Evolutionary conservation across 108 stramenopile genomes (phyloP), one percentile per base, ranked within the genome.

Genomic region (Chaetoceros tenuissimus): DNA sequence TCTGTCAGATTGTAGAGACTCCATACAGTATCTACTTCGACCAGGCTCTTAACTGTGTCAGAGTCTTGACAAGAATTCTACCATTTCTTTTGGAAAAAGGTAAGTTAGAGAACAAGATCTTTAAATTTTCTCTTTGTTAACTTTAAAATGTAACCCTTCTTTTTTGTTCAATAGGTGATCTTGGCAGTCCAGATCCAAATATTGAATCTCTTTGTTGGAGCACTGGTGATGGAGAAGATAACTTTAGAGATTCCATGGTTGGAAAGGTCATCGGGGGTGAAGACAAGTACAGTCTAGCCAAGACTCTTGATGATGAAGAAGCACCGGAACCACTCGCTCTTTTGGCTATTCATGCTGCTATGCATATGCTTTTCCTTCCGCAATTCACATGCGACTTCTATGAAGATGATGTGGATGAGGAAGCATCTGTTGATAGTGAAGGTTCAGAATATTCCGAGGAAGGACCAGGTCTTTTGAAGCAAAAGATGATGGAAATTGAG

Each of bases 1-100:
- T 96, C 13, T 96, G 89, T 78, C 94, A 96, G 72, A 87, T 96
- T 60, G 94, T 96, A 13, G 92, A 96, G 62, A 96, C 94, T 46
- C 94, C 94, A 21, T 93, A 92, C 64, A 89, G 79, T 51, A 92
- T 96, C 56, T 96, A 96, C 60, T 94, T 92, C 66, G 89, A 88
- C 64, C 92, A 94, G 68, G 90, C 92, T 3, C 59, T 94, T 59
- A 97, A 97, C 62, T 93, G 93, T 59, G 87, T 94, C 28, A 64
- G 94, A 23, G 87, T 97, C 21, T 74, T 94, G 72, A 93, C 96
- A 22, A 68, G 96, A 48, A 63, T 97, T 56, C 62, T 94, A 25
- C 96, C 96, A 25, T 94, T 97, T 67, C 55, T 97, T 23, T 46
- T 94, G 57, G 96, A 97, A 69, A 80, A 82, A 71, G 81, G 71